Conservation (phyloP, 768 basidiomycete species). For the Serendipita indica region DNA sequence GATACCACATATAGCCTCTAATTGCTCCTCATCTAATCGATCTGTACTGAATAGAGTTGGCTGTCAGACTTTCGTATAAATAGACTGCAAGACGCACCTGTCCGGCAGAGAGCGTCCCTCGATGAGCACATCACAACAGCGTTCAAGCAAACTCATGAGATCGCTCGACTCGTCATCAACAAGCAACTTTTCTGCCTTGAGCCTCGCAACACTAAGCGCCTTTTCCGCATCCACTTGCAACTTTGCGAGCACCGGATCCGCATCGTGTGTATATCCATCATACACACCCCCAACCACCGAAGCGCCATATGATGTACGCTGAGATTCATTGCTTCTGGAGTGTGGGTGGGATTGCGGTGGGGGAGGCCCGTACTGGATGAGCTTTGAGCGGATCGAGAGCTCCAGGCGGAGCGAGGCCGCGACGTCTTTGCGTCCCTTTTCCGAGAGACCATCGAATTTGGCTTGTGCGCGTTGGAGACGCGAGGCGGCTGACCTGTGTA, state of each 20-base stretch:
- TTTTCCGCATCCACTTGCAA: not conserved
- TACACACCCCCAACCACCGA: too few species aligned
- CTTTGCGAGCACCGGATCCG: not conserved
- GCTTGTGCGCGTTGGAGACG: conserved; percentile 3
- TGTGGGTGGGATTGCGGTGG: not conserved
- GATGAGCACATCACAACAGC: not conserved
- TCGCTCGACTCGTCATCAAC: not conserved
- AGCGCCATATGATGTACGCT: too few species aligned
- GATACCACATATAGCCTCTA: conserved; percentile 1
- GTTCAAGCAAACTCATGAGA: not conserved
- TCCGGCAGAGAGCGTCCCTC: not conserved
- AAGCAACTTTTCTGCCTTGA: conserved; percentile 5
- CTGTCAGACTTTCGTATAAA: not conserved
- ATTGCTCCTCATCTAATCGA: not conserved
- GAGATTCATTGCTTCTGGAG: too few species aligned
- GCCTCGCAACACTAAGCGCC: not conserved
- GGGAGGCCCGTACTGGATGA: not conserved
- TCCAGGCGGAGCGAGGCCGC: not conserved
- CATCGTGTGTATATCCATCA: too few species aligned
- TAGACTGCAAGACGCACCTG: not conserved
- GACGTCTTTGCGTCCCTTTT: not conserved
- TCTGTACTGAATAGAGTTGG: not conserved
- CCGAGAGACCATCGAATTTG: not conserved
- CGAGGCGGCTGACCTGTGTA: not conserved
- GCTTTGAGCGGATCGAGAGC: not conserved